These are phyloP conservation scores for Glonium stellatum DNA, from an alignment of 495 filamentous ascomycete genomes.

Conservation along the genomic window DNA sequence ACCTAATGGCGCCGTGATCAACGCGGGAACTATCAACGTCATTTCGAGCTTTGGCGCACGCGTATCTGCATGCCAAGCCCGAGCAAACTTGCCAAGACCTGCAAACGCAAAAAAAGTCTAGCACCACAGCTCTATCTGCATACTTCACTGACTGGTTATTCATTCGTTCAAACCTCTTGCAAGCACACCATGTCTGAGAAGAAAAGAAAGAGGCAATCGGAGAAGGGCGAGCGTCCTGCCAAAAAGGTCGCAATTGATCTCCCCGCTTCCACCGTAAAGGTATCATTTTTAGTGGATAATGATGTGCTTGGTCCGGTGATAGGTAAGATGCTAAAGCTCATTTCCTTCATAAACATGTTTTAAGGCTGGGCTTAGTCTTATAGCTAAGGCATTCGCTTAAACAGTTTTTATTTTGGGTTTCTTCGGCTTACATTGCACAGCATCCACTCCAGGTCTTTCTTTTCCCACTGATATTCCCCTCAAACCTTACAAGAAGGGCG, in stretches of 20 bases:
- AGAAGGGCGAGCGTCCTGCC: conserved; percentile 47
- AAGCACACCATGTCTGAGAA: conserved; percentile 44
- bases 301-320: conserved; percentile 21
- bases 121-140: no score
- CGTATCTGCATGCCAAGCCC: background rate
- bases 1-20: background rate
- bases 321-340: conserved; percentile 11
- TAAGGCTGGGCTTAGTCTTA: no score
- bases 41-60: background rate
- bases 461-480: conserved; percentile 51
- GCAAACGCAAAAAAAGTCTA: background rate
- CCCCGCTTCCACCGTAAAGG: conserved; percentile 43
- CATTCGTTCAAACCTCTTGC: background rate
- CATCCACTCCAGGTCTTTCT: conserved; percentile 59
- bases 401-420: background rate
- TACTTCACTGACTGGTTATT: no score
- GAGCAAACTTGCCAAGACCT: background rate
- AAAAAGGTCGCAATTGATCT: conserved; percentile 57
- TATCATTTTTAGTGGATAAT: conserved; percentile 35
- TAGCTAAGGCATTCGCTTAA: background rate
- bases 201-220: conserved; percentile 65
- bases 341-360: no score
- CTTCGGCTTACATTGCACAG: conserved; percentile 37
- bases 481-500: conserved; percentile 51
- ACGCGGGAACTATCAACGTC: background rate